Evolutionary conservation across 345 rosid species (phyloP).

Genomic region (Combretum micranthum): DNA sequence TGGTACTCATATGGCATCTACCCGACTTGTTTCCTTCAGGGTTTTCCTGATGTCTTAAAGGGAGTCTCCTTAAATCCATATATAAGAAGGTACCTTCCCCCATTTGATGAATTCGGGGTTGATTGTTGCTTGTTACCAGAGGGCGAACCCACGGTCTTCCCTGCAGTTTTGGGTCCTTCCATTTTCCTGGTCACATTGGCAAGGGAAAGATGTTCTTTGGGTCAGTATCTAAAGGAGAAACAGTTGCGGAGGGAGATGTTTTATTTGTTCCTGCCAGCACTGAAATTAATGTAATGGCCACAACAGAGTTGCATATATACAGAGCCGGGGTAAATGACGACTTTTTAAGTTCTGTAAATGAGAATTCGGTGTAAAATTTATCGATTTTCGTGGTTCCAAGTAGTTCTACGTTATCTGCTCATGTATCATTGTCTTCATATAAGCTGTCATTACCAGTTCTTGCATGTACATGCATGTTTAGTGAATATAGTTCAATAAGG

Average conservation of each 20-base stretch:
- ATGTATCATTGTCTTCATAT: too few species aligned
- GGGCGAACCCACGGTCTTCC: constrained; percentile 58
- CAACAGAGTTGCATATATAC: constrained; percentile 57
- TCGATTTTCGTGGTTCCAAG: too few species aligned
- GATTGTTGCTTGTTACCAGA: constrained; percentile 66
- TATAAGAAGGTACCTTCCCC: constrained; percentile 77
- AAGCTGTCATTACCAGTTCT: too few species aligned
- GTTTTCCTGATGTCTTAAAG: constrained; percentile 74
- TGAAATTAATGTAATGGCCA: constrained; percentile 40
- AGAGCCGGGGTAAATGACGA: constrained; percentile 81
- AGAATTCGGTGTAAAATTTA: neutral
- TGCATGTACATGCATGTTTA: constrained; percentile 8
- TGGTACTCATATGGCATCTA: neutral
- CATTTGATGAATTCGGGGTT: constrained; percentile 90
- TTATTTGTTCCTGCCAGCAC: constrained; percentile 69
- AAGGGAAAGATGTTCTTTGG: constrained; percentile 48
- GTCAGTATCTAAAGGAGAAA: constrained; percentile 22
- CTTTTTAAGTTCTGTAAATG: constrained; percentile 21
- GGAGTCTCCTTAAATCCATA: constrained; percentile 61
- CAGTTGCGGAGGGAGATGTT: constrained; percentile 60
- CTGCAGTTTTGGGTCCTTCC: constrained; percentile 75
- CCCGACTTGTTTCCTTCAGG: constrained; percentile 42
- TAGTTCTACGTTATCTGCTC: too few species aligned
- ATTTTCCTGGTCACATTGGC: constrained; percentile 55
- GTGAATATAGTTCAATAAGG: neutral